phyloP scores from a whole-genome alignment of 495 filamentous ascomycete species.

The Sphaerosporella brunnea region DNA sequence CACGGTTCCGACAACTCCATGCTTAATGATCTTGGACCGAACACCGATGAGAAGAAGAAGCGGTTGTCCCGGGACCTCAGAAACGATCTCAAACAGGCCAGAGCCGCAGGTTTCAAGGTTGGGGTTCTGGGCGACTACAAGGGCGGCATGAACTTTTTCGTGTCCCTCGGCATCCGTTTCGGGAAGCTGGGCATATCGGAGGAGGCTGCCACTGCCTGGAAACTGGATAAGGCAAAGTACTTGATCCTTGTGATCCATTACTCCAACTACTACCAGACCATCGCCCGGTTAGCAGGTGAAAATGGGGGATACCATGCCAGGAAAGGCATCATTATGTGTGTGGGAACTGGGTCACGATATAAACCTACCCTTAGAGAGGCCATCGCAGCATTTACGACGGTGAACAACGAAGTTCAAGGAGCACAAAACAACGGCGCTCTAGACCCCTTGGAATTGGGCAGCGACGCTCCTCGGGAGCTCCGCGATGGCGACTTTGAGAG shows the following conservation, averaged over 20 bases:
- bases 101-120: constrained; percentile 55
- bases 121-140: constrained; percentile 36
- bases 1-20: no score
- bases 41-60: constrained; percentile 6
- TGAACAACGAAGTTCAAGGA: constrained; percentile 17
- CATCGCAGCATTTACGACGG: constrained; percentile 34
- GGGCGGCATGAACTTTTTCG: constrained; percentile 32
- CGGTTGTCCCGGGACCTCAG: constrained; percentile 29
- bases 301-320: constrained; percentile 18
- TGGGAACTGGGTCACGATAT: constrained; percentile 37
- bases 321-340: constrained; percentile 28
- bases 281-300: constrained; percentile 33
- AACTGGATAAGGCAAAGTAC: constrained; percentile 47
- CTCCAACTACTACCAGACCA: constrained; percentile 35
- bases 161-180: constrained; percentile 51
- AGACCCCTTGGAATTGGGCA: constrained; percentile 6
- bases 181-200: constrained; percentile 56
- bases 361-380: constrained; percentile 38
- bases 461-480: not conserved
- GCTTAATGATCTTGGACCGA: constrained; percentile 10
- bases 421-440: constrained; percentile 1
- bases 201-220: constrained; percentile 64
- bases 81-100: constrained; percentile 43
- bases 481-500: constrained; percentile 27
- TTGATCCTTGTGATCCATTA: constrained; percentile 63